A percentile compares a stretch with the other conserved stretches of the same genome.
Evolutionary conservation across 495 filamentous ascomycete genomes (phyloP).

Genomic region (Parathielavia appendiculata): DNA sequence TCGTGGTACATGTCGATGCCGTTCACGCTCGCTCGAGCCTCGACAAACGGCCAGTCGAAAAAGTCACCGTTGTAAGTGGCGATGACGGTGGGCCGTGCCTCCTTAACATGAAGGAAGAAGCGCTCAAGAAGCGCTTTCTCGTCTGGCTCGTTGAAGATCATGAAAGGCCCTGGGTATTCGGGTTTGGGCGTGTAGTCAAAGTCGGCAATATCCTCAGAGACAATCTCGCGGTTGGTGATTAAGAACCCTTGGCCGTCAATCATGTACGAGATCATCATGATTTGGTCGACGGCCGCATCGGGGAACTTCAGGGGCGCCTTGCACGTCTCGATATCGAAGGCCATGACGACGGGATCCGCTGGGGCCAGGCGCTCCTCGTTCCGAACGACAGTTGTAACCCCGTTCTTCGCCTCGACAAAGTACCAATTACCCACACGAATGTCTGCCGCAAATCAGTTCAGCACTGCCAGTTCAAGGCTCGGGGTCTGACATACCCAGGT

Average conservation of each 20-base stretch:
- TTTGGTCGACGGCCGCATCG: slow-evolving; percentile 89
- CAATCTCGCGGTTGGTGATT: slow-evolving; percentile 96
- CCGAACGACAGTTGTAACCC: slow-evolving; percentile 69
- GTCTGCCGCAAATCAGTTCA: slow-evolving; percentile 49
- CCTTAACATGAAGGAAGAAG: slow-evolving; percentile 94
- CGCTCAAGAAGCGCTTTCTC: slow-evolving; percentile 83
- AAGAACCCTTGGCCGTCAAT: slow-evolving; percentile 98
- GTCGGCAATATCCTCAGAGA: slow-evolving; percentile 94
- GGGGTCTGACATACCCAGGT: slow-evolving; percentile 58
- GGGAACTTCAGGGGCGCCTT: slow-evolving; percentile 97
- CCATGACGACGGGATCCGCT: slow-evolving; percentile 93
- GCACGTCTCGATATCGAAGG: slow-evolving; percentile 97
- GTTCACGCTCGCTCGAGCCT: slow-evolving; percentile 81
- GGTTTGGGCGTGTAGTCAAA: slow-evolving; percentile 98
- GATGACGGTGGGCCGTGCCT: slow-evolving; percentile 90
- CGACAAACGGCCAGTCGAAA: slow-evolving; percentile 99
- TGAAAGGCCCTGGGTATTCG: slow-evolving; percentile 89
- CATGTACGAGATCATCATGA: slow-evolving; percentile 99
- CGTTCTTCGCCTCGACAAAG: slow-evolving; percentile 89
- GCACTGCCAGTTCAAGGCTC: not conserved
- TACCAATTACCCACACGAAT: slow-evolving; percentile 98
- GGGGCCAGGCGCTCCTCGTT: slow-evolving; percentile 83
- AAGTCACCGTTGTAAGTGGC: slow-evolving; percentile 99
- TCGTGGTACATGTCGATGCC: slow-evolving; percentile 99
- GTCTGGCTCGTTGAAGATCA: slow-evolving; percentile 97